Conservation (phyloP, 2,329 filamentous ascomycete genomes). For the Colletotrichum musicola region DNA sequence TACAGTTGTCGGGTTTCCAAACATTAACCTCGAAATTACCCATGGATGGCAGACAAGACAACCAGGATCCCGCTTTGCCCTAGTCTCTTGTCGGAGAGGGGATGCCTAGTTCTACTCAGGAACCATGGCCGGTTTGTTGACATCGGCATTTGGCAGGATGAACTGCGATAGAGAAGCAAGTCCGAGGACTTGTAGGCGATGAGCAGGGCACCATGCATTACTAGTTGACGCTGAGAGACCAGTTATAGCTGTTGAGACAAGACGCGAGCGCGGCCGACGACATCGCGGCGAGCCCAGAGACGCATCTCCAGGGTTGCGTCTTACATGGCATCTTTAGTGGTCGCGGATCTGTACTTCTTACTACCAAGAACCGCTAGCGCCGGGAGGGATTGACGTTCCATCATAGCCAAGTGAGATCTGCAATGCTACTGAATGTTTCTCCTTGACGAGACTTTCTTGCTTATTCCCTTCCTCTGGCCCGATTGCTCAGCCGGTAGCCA, state of each 20-base stretch:
- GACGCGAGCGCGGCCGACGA: not conserved
- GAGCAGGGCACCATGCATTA: not conserved
- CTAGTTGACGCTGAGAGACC: not conserved
- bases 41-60: not conserved
- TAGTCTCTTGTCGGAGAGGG: not conserved
- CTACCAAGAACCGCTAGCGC: slow-evolving; percentile 1
- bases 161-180: not conserved
- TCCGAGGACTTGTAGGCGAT: not conserved
- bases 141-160: not conserved
- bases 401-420: not conserved
- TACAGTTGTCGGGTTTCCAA: too few relatives aligned
- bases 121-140: not conserved
- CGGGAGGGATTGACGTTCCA: not conserved
- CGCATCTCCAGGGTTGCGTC: not conserved
- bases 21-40: too few relatives aligned
- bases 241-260: not conserved
- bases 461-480: not conserved
- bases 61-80: not conserved
- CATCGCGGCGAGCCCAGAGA: too few relatives aligned
- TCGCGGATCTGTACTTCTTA: not conserved
- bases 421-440: not conserved
- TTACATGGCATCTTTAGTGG: not conserved
- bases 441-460: not conserved
- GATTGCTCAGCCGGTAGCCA: slow-evolving; percentile 7
- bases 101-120: not conserved